Conservation (phyloP, 305 asterid genomes). For the Nicotiana rustica region DNA sequence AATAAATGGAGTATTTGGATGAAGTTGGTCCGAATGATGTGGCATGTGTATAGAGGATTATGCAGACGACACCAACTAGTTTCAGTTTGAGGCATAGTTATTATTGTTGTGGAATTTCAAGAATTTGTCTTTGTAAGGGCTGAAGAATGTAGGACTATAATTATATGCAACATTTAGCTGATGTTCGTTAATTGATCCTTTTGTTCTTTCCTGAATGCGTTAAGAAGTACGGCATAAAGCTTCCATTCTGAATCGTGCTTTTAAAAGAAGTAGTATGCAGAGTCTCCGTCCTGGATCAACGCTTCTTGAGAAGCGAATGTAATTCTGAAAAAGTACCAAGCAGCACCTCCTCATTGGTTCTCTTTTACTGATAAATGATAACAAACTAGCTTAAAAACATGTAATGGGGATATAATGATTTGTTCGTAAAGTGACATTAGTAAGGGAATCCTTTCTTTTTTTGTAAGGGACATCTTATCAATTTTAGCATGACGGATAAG, state of each 20-base stretch:
- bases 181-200: neutral
- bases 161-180: neutral
- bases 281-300: slow-evolving; percentile 3
- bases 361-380: neutral
- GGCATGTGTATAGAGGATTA: neutral
- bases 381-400: neutral
- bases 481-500: neutral
- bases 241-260: neutral
- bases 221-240: neutral
- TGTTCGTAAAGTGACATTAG: neutral
- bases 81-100: neutral
- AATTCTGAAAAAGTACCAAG: slow-evolving; percentile 23
- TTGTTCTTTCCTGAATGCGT: neutral
- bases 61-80: neutral
- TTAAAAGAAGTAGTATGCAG: neutral
- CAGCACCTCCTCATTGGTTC: neutral
- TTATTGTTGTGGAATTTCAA: slow-evolving; percentile 1
- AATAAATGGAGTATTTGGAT: neutral
- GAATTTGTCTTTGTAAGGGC: neutral
- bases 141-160: neutral
- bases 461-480: too few species aligned
- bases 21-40: neutral
- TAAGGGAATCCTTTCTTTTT: neutral
- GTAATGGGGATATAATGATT: neutral
- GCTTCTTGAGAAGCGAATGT: neutral